phyloP scores from a whole-genome alignment of 169 alveolate genomes.

The Cryptosporidium bovis region DNA sequence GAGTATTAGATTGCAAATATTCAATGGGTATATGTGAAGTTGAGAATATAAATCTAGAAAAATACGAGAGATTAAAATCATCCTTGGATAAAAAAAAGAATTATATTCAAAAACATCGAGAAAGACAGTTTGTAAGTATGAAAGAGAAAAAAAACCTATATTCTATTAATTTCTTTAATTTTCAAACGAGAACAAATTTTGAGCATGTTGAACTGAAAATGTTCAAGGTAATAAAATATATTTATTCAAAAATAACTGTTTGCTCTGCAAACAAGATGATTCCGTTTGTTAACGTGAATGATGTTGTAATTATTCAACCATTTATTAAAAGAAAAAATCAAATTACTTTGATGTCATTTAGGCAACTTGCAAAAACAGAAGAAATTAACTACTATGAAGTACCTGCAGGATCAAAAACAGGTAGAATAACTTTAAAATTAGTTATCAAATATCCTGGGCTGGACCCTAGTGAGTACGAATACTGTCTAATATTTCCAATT shows the following conservation, averaged over 20 bases:
- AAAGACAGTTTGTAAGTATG: neutral
- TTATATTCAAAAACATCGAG: neutral
- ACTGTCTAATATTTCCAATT: conserved; percentile 1
- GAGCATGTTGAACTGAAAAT: neutral
- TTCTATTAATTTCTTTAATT: neutral
- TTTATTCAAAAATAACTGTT: conserved; percentile 8
- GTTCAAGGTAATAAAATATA: conserved; percentile 21
- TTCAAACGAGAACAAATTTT: neutral
- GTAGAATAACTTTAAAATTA: conserved; percentile 10
- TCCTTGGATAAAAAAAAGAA: neutral
- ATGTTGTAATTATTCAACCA: conserved; percentile 32
- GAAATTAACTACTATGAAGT: neutral
- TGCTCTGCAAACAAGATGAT: neutral
- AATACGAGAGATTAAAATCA: neutral
- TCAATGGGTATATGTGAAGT: neutral
- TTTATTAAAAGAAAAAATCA: neutral
- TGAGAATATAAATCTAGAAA: neutral
- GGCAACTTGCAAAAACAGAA: conserved; percentile 20
- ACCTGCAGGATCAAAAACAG: neutral
- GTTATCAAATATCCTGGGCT: conserved; percentile 26
- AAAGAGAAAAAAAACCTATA: neutral
- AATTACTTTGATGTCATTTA: conserved; percentile 35
- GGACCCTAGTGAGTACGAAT: conserved; percentile 33
- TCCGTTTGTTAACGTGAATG: neutral
- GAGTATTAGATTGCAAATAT: neutral